Percentiles rank a stretch among this genome's conserved stretches.
Evolutionary conservation across 2,329 filamentous ascomycete genomes (phyloP).

Genomic region (Fusarium multiceps): DNA sequence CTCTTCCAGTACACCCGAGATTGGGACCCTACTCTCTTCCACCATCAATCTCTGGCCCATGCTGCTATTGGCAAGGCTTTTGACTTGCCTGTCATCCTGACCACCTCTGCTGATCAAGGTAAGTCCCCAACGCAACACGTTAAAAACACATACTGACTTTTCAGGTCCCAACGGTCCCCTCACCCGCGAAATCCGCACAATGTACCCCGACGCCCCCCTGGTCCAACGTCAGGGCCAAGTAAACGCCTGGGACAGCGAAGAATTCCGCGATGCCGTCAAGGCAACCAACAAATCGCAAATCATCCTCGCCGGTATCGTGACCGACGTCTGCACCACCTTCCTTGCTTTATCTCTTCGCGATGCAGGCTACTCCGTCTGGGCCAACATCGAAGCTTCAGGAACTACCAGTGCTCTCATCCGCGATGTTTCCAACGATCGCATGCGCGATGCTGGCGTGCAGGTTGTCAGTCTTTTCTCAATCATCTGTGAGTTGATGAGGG

Average conservation of each 20-base stretch:
- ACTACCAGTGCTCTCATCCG: slow-evolving; percentile 71
- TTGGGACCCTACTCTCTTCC: slow-evolving; percentile 72
- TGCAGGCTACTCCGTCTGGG: slow-evolving; percentile 78
- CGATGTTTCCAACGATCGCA: slow-evolving; percentile 73
- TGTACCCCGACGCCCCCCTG: slow-evolving; percentile 74
- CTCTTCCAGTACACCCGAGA: slow-evolving; percentile 66
- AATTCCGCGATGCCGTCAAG: slow-evolving; percentile 73
- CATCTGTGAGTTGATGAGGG: slow-evolving; percentile 75
- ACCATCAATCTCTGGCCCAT: slow-evolving; percentile 75
- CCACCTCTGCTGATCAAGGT: slow-evolving; percentile 70
- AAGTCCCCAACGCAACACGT: background rate
- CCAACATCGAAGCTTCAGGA: slow-evolving; percentile 77
- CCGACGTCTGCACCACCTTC: slow-evolving; percentile 81
- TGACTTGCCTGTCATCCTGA: slow-evolving; percentile 75
- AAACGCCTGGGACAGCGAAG: slow-evolving; percentile 79
- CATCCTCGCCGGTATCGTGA: slow-evolving; percentile 77
- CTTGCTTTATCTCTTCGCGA: slow-evolving; percentile 76
- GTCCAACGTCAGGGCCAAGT: slow-evolving; percentile 78
- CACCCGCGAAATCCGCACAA: slow-evolving; percentile 73
- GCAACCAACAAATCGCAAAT: slow-evolving; percentile 75
- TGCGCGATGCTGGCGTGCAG: slow-evolving; percentile 74
- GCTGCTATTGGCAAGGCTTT: slow-evolving; percentile 74
- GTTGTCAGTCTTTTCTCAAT: slow-evolving; percentile 72
- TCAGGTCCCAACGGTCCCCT: slow-evolving; percentile 76
- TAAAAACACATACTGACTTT: background rate